phyloP scores from a whole-genome alignment of 139 green algal genomes.

The Ulvella scutata region DNA sequence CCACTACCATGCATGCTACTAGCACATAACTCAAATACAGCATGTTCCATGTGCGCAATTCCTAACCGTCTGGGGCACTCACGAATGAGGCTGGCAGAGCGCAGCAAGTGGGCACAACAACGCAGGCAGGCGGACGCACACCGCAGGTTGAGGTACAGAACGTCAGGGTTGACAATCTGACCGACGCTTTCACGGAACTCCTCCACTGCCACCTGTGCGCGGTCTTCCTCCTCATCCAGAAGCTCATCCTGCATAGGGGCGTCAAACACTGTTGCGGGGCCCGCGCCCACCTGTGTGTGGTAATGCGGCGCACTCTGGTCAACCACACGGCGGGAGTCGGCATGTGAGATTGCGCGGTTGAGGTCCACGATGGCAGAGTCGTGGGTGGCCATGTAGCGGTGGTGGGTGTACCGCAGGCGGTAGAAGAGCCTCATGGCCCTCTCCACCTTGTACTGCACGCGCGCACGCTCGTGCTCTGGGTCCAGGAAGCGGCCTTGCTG shows the following conservation, averaged over 20 bases:
- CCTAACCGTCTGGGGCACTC: neutral
- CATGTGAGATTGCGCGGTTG: neutral
- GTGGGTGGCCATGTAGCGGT: constrained; percentile 29
- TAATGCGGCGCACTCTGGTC: constrained; percentile 3
- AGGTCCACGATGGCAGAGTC: constrained; percentile 23
- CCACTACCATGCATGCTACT: neutral
- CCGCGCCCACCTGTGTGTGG: constrained; percentile 7
- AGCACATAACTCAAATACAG: neutral
- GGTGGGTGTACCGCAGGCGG: constrained; percentile 42
- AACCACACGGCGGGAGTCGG: neutral
- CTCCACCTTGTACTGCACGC: constrained; percentile 12
- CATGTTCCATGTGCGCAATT: neutral
- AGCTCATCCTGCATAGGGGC: neutral
- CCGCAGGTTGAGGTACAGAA: constrained; percentile 57
- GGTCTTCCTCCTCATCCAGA: neutral
- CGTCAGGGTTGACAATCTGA: neutral
- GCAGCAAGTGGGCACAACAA: neutral
- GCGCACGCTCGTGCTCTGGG: constrained; percentile 4
- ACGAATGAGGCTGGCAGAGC: neutral
- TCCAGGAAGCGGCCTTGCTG: constrained; percentile 23
- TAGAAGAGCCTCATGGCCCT: constrained; percentile 66
- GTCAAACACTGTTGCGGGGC: neutral
- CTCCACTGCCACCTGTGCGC: neutral
- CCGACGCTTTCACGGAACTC: neutral
- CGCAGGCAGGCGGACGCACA: neutral